phyloP scores from a whole-genome alignment of 192 early-diverging fungal genomes.

The Backusella circina region DNA sequence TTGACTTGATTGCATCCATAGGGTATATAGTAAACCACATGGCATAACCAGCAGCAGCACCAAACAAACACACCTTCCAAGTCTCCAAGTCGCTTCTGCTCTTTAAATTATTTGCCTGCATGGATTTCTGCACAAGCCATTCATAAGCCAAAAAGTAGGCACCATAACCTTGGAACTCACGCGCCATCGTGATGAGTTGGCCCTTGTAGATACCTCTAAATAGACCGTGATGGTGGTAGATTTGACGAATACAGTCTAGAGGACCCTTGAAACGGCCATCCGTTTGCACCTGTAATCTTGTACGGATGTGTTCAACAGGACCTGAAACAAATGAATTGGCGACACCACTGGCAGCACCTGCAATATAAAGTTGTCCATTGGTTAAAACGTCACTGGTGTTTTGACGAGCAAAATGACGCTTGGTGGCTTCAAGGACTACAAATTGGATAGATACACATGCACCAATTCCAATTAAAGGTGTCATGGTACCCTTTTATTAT shows the following conservation, averaged over 20 bases:
- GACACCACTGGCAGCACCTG: slow-evolving; percentile 82
- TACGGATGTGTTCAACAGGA: slow-evolving; percentile 96
- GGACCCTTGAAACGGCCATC: slow-evolving; percentile 66
- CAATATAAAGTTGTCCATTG: slow-evolving; percentile 77
- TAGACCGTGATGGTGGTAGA: slow-evolving; percentile 72
- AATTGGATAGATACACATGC: slow-evolving; percentile 99
- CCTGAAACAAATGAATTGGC: slow-evolving; percentile 88
- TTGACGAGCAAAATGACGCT: slow-evolving; percentile 66
- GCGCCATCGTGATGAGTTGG: slow-evolving; percentile 76
- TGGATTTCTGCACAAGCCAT: slow-evolving; percentile 76
- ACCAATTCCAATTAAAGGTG: slow-evolving; percentile 91
- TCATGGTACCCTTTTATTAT: slow-evolving; percentile 69
- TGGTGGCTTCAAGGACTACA: slow-evolving; percentile 80
- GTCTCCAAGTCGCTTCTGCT: slow-evolving; percentile 69
- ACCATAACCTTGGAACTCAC: slow-evolving; percentile 93
- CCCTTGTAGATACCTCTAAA: slow-evolving; percentile 83
- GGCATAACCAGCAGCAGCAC: slow-evolving; percentile 75
- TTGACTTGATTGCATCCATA: slow-evolving; percentile 91
- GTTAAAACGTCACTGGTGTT: slow-evolving; percentile 59
- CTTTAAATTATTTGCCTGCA: slow-evolving; percentile 53
- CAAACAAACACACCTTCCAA: slow-evolving; percentile 75
- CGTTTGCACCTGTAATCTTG: slow-evolving; percentile 91
- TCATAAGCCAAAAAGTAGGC: slow-evolving; percentile 95
- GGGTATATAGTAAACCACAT: slow-evolving; percentile 87
- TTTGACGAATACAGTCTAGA: slow-evolving; percentile 78